Evolutionary conservation across 208 protist genomes (phyloP).

Genomic region (Entamoeba invadens): DNA sequence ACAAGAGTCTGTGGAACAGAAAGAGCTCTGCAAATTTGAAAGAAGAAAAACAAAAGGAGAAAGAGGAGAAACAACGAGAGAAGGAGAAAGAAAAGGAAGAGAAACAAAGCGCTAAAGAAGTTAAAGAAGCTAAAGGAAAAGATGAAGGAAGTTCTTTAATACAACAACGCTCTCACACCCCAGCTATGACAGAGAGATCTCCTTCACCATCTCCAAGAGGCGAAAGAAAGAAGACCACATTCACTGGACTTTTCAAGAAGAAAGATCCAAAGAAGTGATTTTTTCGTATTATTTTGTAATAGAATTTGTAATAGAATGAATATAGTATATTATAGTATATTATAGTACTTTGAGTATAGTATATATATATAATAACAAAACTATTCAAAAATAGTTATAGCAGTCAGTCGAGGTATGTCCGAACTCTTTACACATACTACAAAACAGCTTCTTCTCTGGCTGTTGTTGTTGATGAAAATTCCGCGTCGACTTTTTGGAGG

Average conservation of each 20-base stretch:
- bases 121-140: too few species aligned
- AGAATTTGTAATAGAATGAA: too few species aligned
- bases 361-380: neutral
- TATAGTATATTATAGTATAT: too few species aligned
- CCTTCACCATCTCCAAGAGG: neutral
- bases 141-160: too few species aligned
- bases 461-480: neutral
- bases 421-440: neutral
- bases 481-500: neutral
- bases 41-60: neutral
- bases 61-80: neutral
- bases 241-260: neutral
- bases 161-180: neutral
- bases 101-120: too few species aligned
- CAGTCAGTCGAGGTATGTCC: neutral
- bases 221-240: neutral
- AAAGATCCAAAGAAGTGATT: too few species aligned
- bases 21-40: neutral
- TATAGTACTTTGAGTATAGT: too few species aligned
- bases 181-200: neutral
- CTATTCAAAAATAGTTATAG: neutral
- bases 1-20: neutral
- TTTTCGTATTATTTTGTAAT: too few species aligned
- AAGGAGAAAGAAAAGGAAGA: neutral
- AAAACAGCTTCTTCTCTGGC: neutral